Base-by-base conservation (phyloP, 2,329 filamentous ascomycete genomes). In the Reticulascus tulasneorum region DNA sequence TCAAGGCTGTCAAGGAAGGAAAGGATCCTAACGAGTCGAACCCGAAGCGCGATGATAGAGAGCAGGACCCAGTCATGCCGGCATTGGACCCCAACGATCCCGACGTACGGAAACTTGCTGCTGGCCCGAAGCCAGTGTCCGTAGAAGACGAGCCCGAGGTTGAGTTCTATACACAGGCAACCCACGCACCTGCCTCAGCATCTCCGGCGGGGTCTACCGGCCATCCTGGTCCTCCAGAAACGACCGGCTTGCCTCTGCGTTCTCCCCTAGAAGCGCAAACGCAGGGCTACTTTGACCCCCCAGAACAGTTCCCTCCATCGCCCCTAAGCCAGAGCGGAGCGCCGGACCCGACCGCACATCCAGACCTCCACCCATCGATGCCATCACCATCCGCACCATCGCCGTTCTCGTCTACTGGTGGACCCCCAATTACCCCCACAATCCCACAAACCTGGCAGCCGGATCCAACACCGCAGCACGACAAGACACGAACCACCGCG, bases 11-110 rank as follows among this genome's bases (percentile, higher is more conserved):
- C 52, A 93, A 90, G 54, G 86, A 90, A 25, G 89, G 89, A 35
- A 83, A 86, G 47, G 90, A 98, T 54, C 93, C 93, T 4, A 98
- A 98, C 60, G 79, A 84, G 37, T 85, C 86, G 7, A 97, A 97
- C 53, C 91, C 91, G 0, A 78, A 77, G 38, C 71, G 66, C 5
- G 70, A 81, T 35, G 69, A 77, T 37, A 59, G 66, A 8, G 62
- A 67, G 21, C 52, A 62, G 15, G 68, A 73, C 27, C 66, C 60
- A 16, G 55, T 59, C 26, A 54, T 65, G 12, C 65, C 68, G 27
- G 53, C 62, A 3, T 61, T 84, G n/a, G 78, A 82, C 48, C 73
- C 76, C 1, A 71, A 73, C 35, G 82, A 87, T 43, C 75, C 79
- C 3, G 81, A 85, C 33, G 76, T 84, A 2, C 73, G 76, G 50